Base-by-base conservation (phyloP, 331 rosid species). In the Rhamnella rubrinervis region DNA sequence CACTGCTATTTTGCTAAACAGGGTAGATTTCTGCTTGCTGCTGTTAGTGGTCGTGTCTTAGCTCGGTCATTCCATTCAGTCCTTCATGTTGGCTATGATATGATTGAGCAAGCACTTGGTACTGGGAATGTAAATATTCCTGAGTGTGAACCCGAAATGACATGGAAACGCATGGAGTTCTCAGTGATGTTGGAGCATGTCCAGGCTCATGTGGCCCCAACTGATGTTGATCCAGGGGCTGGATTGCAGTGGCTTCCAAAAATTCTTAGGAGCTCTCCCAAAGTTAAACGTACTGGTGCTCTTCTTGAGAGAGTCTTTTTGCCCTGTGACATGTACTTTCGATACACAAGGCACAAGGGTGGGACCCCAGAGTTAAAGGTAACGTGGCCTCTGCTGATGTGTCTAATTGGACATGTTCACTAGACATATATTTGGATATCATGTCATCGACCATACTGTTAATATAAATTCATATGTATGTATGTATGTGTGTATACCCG, bases 221-320 rank as follows among this genome's bases (percentile, higher is more conserved):
- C 99, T 52, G 97, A 95, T 86, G 96, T 95, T 85, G 99, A 95
- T 84, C 99, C 93, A 35, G 99, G 99, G 63, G 99, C 99, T 77
- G 99, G 99, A 67, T 73, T 95, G 82, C 99, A 92, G 82, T 95
- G 99, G 99, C 99, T 95, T 76, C 99, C 97, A 2, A 85, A 87
- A 85, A 89, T 95, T 83, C 89, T 79, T 57, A 84, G 84, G 81
- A 95, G 89, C 82, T 95, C 99, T 72, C 99, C 99, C 31, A 92
- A 95, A 87, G 96, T 92, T 52, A 87, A 87, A 81, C 97, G 97
- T 58, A 95, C 99, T 10, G 99, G 99, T 82, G 99, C 99, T 83
- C 88, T 95, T 74, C 97, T 95, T 62, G 99, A 95, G 84, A 95
- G 99, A 84, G 99, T 95, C 75, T 92, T 95, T 80, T 89, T 92